Evolutionary conservation across 331 rosid species (phyloP).

Genomic region (Malus hybrid): DNA sequence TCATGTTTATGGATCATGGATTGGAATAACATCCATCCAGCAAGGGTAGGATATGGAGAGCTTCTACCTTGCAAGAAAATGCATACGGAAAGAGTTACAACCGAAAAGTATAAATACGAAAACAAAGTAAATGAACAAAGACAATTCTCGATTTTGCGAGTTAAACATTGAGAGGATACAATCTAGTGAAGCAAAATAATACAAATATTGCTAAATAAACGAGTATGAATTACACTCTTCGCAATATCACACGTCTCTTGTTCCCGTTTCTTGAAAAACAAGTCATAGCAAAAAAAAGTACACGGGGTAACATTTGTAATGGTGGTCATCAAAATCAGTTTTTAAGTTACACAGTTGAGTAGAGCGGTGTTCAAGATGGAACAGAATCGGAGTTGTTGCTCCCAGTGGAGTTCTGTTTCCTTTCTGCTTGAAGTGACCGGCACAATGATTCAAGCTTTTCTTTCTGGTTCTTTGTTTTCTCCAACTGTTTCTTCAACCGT

Average conservation of each 20-base stretch:
- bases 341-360: neutral
- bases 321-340: neutral
- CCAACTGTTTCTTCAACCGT: conserved; percentile 70
- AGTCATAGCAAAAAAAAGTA: neutral
- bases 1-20: neutral
- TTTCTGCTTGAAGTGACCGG: conserved; percentile 86
- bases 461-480: conserved; percentile 78
- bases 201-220: neutral
- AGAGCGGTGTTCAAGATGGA: conserved; percentile 25
- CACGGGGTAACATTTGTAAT: neutral
- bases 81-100: neutral
- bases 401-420: conserved; percentile 53
- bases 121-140: neutral
- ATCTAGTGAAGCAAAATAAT: neutral
- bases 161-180: too few species aligned
- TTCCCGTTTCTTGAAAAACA: neutral
- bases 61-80: neutral
- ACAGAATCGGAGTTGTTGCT: conserved; percentile 46
- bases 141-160: neutral
- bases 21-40: neutral
- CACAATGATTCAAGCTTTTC: conserved; percentile 82
- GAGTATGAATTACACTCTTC: neutral
- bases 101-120: neutral
- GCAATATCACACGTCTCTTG: neutral
- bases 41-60: neutral